Evolutionary conservation across 257 asterid species (phyloP), one percentile per base, ranked within the genome.

Genomic region (Solanum pennellii): DNA sequence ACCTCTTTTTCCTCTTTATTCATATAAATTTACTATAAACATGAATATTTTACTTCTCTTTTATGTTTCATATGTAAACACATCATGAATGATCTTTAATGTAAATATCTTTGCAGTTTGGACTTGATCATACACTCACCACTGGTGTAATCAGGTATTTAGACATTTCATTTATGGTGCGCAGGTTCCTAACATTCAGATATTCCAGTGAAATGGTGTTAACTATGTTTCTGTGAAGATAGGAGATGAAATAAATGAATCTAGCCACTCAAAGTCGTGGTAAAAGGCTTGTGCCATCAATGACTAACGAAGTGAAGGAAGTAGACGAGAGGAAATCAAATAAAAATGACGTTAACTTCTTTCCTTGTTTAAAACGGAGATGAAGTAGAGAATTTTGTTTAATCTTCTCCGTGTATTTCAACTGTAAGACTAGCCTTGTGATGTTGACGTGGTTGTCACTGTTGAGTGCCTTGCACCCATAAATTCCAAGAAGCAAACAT

Each of bases 111-210:
- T 85, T 89, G 92, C 98, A 96, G 99, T 97, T 96, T 93, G 99
- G 99, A 88, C 99, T 97, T 89, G 99, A 97, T 89, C 99, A 97
- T 87, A 96, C 99, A 7, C 99, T 97, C 84, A 97, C 99, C 75
- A 97, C 99, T 62, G 99, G 99, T 86, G 99, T 97, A 86, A 97
- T 97, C 94, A 97, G 99, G 99, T 97, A 92, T 65, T 23, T 69
- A 47, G n/a, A 18, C 62, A 71, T 87, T 87, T 84, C 82, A n/a
- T 29, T 83, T 79, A 49, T 82, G 69, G 69, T 86, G 88, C 86
- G 12, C 13, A 74, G 37, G 66, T 52, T 65, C 71, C 84, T 56
- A 82, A 33, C 15, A 0, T 29, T 82, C 69, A 29, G 45, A 82
- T 82, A 18, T 49, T 49, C 69, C 69, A 29, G 60, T 76, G 60